Evolutionary conservation across 2,329 filamentous ascomycete genomes (phyloP).

Genomic region (Exophiala dermatitidis): DNA sequence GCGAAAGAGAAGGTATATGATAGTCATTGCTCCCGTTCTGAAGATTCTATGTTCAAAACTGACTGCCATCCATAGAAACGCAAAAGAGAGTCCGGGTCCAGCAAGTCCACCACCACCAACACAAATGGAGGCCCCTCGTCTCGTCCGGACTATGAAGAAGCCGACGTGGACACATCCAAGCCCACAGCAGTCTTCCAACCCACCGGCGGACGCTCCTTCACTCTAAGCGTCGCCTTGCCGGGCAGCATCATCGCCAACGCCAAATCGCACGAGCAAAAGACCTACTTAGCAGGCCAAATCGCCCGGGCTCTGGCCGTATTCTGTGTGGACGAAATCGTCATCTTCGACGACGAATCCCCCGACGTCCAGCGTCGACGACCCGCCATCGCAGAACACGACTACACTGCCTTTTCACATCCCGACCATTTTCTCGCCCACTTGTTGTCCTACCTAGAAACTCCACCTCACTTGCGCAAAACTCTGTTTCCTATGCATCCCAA

Average conservation of each 20-base stretch:
- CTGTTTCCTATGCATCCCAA: conserved; percentile 76
- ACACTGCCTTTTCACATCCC: conserved; percentile 66
- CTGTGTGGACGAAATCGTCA: conserved; percentile 72
- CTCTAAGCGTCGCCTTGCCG: conserved; percentile 68
- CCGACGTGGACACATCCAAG: conserved; percentile 53
- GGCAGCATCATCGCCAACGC: conserved; percentile 67
- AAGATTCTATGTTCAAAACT: neutral
- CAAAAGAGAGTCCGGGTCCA: conserved; percentile 11
- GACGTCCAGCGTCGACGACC: conserved; percentile 28
- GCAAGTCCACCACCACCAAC: conserved; percentile 3
- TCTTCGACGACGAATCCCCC: conserved; percentile 63
- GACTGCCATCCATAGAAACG: conserved; percentile 6
- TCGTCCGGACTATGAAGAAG: neutral
- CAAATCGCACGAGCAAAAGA: conserved; percentile 67
- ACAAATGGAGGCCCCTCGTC: neutral
- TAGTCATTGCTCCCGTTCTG: neutral
- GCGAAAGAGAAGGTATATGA: conserved; percentile 13
- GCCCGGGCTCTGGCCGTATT: conserved; percentile 77
- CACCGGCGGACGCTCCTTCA: conserved; percentile 59
- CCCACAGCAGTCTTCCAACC: conserved; percentile 64
- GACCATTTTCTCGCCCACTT: conserved; percentile 74
- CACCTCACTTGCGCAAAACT: conserved; percentile 68
- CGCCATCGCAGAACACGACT: conserved; percentile 38
- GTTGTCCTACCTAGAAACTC: conserved; percentile 74
- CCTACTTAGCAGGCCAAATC: conserved; percentile 63